phyloP scores from a whole-genome alignment of 106 monocot genomes.

The Phalaenopsis equestris region DNA sequence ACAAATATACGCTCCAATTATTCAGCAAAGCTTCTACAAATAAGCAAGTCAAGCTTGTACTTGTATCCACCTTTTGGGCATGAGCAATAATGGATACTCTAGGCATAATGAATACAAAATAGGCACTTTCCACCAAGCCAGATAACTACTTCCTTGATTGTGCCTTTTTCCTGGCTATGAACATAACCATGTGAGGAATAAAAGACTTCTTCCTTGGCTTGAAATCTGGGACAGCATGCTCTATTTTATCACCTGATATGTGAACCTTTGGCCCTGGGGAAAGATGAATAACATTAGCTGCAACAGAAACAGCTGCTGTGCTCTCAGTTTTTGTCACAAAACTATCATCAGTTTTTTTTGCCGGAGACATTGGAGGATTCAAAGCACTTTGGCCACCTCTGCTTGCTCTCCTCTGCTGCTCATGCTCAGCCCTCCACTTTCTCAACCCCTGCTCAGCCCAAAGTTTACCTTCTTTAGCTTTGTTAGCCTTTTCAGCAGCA shows the following conservation, averaged over 20 bases:
- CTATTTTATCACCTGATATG: not conserved
- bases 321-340: not conserved
- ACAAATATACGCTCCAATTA: not conserved
- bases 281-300: not conserved
- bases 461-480: constrained; percentile 22
- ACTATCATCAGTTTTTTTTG: not conserved
- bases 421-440: constrained; percentile 23
- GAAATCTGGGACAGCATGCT: not conserved
- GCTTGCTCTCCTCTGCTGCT: constrained; percentile 16
- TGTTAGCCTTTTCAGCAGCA: constrained; percentile 12
- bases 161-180: not conserved
- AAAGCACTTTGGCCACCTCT: not conserved
- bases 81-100: not conserved
- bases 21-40: too few relatives aligned
- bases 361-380: constrained; percentile 9
- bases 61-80: not conserved
- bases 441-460: constrained; percentile 20
- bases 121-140: not conserved
- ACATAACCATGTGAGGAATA: constrained; percentile 3
- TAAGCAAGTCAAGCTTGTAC: not conserved
- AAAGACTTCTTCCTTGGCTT: constrained; percentile 9
- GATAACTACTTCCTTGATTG: not conserved
- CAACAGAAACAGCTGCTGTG: not conserved
- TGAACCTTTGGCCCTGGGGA: not conserved
- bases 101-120: not conserved